These are phyloP conservation scores for Ceratopteris richardii DNA, from an alignment of 75 land plant species.

Conservation along the genomic window DNA sequence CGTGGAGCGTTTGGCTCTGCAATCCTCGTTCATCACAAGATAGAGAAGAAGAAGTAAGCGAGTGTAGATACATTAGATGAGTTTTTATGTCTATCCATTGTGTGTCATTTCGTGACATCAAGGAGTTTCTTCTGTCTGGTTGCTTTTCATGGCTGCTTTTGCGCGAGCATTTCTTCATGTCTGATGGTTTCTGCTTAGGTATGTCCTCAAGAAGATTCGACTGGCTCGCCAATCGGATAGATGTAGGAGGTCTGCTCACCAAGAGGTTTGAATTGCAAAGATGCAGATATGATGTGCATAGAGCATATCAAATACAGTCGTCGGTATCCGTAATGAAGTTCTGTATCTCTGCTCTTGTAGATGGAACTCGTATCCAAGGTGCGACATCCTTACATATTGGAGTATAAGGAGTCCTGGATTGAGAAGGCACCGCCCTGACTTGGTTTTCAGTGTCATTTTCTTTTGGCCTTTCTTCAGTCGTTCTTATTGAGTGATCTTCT, in stretches of 20 bases:
- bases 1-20: constrained; percentile 79
- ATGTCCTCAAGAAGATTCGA: constrained; percentile 73
- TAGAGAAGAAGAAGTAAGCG: constrained; percentile 65
- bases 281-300: background rate
- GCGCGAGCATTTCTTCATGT: background rate
- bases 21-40: constrained; percentile 66
- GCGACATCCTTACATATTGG: constrained; percentile 34
- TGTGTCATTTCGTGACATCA: too few species aligned
- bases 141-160: background rate
- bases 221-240: constrained; percentile 77
- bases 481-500: too few species aligned
- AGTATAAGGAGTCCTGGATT: constrained; percentile 38
- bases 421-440: constrained; percentile 17
- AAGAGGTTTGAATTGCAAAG: constrained; percentile 34
- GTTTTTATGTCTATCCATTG: too few species aligned
- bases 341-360: background rate
- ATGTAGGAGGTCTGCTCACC: constrained; percentile 72
- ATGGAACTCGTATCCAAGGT: constrained; percentile 32
- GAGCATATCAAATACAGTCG: too few species aligned
- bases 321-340: too few species aligned
- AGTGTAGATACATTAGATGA: too few species aligned
- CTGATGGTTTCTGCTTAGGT: constrained; percentile 15
- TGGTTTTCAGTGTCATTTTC: too few species aligned
- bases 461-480: too few species aligned
- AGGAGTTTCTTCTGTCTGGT: background rate